Conservation (phyloP, 805 yeast genomes). For the Kazachstania bromeliacearum region DNA sequence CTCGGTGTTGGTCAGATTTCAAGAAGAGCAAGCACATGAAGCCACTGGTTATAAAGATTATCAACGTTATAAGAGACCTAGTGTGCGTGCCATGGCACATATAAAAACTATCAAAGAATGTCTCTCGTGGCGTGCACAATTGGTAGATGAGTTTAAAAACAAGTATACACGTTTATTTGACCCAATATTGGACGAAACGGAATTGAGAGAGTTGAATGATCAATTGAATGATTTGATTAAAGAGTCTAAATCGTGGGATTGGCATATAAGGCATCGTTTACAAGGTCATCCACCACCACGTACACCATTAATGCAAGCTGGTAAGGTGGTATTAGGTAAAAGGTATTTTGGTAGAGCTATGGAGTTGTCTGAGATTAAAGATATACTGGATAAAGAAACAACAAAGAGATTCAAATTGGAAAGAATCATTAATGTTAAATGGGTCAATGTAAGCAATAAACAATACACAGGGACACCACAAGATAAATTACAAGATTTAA, state of each 20-base stretch:
- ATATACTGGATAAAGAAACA: conserved; percentile 29
- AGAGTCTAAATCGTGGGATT: conserved; percentile 73
- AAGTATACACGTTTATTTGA: conserved; percentile 49
- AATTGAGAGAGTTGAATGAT: conserved; percentile 67
- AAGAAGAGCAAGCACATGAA: conserved; percentile 50
- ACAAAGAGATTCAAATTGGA: neutral
- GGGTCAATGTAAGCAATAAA: neutral
- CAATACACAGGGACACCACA: neutral
- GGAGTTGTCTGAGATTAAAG: conserved; percentile 65
- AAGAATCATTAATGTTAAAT: neutral
- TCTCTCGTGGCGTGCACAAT: conserved; percentile 56
- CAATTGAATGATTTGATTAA: conserved; percentile 53
- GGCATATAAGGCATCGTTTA: conserved; percentile 47
- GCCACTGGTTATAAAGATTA: conserved; percentile 47
- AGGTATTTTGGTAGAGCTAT: conserved; percentile 78
- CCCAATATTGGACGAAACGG: conserved; percentile 44
- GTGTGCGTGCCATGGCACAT: conserved; percentile 39
- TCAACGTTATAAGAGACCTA: conserved; percentile 52
- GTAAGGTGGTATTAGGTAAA: conserved; percentile 40
- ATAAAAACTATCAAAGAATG: conserved; percentile 54
- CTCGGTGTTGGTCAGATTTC: too few species aligned
- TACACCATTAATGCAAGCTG: conserved; percentile 10
- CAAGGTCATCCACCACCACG: conserved; percentile 42
- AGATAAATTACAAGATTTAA: neutral
- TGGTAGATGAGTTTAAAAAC: conserved; percentile 53